Base-by-base conservation (phyloP, 176 grass and related monocot species). In the Carex parvula region DNA sequence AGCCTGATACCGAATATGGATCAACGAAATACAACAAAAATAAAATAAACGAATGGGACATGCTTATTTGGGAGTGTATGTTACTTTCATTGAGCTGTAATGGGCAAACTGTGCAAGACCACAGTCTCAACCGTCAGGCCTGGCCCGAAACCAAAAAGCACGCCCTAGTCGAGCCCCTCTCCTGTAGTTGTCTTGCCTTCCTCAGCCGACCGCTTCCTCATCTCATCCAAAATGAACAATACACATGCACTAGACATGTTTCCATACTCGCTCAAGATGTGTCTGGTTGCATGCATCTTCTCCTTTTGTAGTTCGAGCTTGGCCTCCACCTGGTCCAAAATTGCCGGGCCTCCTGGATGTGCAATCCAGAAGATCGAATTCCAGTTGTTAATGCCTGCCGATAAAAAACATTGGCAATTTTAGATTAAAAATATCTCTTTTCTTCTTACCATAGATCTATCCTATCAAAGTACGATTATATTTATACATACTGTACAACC, bases 191-290 rank as follows among this genome's bases (percentile, higher is more conserved):
- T 22, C 63, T 82, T 82, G 80, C 80, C 80, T 26, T 68, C 60
- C 39, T 82, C 63, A 15, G 1, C 61, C 5, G 80, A 82, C 9
- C 61, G 10, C 8, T 53, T 67, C 33, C 80, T 66, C 80, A 82
- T 82, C 61, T 82, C 80, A 65, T 82, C 80, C 16, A 82, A 37
- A 48, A 82, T 82, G 37, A 82, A 82, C 39, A 82, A 18, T 4
- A 68, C 80, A 30, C 61, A 82, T 16, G 80, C 80, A 52, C 80
- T 82, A 5, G 80, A 82, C 80, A 82, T 68, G 39, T 82, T 82
- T 3, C 80, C 80, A 1, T 64, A 82, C 61, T 82, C 42, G 20
- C 80, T 82, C n/a, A 82, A 53, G 0, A 82, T 8, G 37, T 82
- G 80, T 3, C 80, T 68, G 0, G 80, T 82, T 15, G 61, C 80